A percentile compares a stretch with the other conserved stretches of the same genome.
These are phyloP conservation scores for Pseudocohnilembus persalinus DNA, from an alignment of 169 alveolate species.

Conservation along the genomic window DNA sequence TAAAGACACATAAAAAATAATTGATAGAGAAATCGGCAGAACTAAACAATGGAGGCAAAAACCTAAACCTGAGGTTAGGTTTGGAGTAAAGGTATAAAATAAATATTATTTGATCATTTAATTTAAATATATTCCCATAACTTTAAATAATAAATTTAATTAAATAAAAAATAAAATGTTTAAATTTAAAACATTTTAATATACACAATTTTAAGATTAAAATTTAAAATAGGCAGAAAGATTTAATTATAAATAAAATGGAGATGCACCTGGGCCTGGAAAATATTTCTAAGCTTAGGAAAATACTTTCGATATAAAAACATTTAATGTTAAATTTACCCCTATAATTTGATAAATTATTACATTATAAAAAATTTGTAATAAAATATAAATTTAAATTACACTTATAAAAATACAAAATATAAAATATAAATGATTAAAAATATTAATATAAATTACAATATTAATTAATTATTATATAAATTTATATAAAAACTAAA, in stretches of 20 bases:
- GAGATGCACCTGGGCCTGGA: conserved; percentile 10
- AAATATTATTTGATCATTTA: not conserved
- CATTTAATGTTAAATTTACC: conserved; percentile 10
- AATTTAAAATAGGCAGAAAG: conserved; percentile 10
- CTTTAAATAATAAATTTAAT: conserved; percentile 9
- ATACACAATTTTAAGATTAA: not conserved
- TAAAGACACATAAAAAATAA: not conserved
- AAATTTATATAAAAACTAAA: no score
- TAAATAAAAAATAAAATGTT: not conserved
- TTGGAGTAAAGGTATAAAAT: not conserved
- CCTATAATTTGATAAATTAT: no score
- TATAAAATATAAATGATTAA: no score
- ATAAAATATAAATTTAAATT: no score
- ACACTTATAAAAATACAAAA: no score
- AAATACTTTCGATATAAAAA: conserved; percentile 3
- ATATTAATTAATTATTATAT: no score
- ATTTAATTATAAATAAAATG: not conserved
- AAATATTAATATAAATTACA: no score
- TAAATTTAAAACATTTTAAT: not conserved
- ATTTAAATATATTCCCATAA: not conserved
- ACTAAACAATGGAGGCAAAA: no score
- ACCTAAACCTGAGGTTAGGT: not conserved
- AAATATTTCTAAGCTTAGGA: not conserved
- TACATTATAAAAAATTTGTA: no score
- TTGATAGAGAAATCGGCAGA: not conserved